Conservation (phyloP, 805 yeast species). For the Pichia thaimueangensis region DNA sequence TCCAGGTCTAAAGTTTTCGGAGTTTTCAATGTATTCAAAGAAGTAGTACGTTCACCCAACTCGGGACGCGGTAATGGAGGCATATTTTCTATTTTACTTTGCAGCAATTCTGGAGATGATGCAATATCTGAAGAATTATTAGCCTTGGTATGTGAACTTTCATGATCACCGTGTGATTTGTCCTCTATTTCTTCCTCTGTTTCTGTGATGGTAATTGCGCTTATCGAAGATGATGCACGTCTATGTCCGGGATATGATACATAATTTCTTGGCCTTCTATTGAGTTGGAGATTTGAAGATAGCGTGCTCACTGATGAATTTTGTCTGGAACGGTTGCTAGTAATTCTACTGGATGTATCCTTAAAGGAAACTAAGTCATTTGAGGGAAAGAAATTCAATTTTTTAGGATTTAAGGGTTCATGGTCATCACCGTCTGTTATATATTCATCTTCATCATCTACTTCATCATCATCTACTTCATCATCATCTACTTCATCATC, state of each 20-base stretch:
- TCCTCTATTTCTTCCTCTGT: too few relatives aligned
- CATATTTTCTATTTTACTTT: background rate
- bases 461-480: background rate
- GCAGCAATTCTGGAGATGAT: background rate
- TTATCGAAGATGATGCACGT: background rate
- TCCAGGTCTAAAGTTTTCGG: background rate
- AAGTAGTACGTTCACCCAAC: background rate
- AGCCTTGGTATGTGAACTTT: too few relatives aligned
- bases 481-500: background rate
- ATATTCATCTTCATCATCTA: too few relatives aligned
- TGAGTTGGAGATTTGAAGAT: too few relatives aligned
- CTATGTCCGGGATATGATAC: background rate
- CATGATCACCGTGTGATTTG: too few relatives aligned
- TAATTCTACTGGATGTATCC: background rate
- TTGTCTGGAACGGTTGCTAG: too few relatives aligned
- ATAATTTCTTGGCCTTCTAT: too few relatives aligned
- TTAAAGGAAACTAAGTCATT: background rate
- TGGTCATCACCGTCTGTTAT: background rate
- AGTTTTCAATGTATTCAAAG: constrained; percentile 2
- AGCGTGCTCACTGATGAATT: background rate
- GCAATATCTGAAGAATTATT: background rate
- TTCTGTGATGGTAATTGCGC: too few relatives aligned
- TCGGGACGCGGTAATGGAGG: background rate
- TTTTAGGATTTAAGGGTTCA: background rate
- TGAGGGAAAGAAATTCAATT: background rate